These are phyloP conservation scores for Xylariaceae sp. DNA, from an alignment of 2,329 filamentous ascomycete genomes.

Conservation along the genomic window DNA sequence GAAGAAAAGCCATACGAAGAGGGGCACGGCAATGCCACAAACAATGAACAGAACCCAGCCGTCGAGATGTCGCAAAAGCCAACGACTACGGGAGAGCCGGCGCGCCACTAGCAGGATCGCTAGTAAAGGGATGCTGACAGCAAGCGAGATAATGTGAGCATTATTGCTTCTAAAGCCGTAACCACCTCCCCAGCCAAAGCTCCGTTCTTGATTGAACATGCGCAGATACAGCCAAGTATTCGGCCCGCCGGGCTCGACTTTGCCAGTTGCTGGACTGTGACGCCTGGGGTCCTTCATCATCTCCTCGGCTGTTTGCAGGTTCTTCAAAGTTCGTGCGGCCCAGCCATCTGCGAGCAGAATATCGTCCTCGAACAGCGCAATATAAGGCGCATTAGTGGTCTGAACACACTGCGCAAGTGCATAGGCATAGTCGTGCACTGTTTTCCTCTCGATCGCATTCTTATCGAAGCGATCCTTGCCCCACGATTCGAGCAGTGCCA, in stretches of 20 bases:
- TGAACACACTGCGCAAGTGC: conserved; percentile 25
- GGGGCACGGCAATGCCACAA: conserved; percentile 28
- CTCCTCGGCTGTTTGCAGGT: conserved; percentile 23
- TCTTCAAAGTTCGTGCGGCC: conserved; percentile 26
- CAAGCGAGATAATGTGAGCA: conserved; percentile 27
- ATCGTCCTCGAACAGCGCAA: conserved; percentile 31
- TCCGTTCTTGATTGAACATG: conserved; percentile 31
- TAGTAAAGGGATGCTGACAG: conserved; percentile 24
- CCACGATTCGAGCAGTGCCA: conserved; percentile 22
- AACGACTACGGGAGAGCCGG: conserved; percentile 20
- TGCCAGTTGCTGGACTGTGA: conserved; percentile 20
- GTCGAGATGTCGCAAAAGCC: conserved; percentile 24
- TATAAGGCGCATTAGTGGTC: conserved; percentile 30
- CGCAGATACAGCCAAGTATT: conserved; percentile 31
- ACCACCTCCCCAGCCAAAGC: conserved; percentile 29
- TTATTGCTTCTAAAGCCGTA: conserved; percentile 30
- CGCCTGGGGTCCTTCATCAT: conserved; percentile 30
- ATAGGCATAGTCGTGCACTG: conserved; percentile 30
- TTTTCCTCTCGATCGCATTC: conserved; percentile 27
- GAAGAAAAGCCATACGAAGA: conserved; percentile 30
- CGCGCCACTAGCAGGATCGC: conserved; percentile 21
- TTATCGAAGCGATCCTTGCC: conserved; percentile 20
- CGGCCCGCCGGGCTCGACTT: conserved; percentile 24
- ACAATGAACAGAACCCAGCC: conserved; percentile 27
- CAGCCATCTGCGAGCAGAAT: conserved; percentile 31